These are phyloP conservation scores for Zalerion maritima DNA, from an alignment of 495 filamentous ascomycete genomes.

Conservation along the genomic window DNA sequence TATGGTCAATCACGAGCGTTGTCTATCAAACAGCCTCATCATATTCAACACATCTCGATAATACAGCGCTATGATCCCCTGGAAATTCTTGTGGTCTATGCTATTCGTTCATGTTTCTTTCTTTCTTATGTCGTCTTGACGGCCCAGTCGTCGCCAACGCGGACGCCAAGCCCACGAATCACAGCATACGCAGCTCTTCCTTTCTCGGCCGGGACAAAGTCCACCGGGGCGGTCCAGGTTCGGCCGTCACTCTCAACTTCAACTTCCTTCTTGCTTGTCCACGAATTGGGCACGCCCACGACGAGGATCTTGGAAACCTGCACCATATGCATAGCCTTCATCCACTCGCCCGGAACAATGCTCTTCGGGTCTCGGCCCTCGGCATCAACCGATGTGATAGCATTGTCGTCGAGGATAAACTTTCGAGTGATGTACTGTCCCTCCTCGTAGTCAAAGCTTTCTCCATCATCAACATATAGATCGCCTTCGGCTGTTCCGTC, in stretches of 20 bases:
- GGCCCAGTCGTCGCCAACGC: constrained; percentile 69
- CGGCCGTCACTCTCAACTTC: constrained; percentile 54
- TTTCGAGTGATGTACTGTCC: constrained; percentile 76
- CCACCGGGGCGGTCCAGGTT: constrained; percentile 41
- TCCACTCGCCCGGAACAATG: constrained; percentile 54
- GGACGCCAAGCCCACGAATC: constrained; percentile 61
- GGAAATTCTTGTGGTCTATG: too few relatives aligned
- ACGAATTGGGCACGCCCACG: constrained; percentile 58
- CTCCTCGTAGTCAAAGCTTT: constrained; percentile 72
- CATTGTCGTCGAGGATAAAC: constrained; percentile 45
- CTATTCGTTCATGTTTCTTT: too few relatives aligned
- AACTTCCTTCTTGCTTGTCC: constrained; percentile 54
- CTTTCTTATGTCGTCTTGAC: constrained; percentile 49
- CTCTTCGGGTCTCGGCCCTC: constrained; percentile 38
- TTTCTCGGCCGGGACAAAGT: constrained; percentile 41
- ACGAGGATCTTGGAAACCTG: constrained; percentile 70
- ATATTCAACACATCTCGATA: too few relatives aligned
- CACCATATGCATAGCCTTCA: constrained; percentile 63
- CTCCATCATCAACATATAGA: constrained; percentile 86
- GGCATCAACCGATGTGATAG: constrained; percentile 34
- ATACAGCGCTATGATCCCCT: too few relatives aligned
- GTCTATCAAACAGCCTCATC: too few relatives aligned
- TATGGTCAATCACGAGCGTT: too few relatives aligned
- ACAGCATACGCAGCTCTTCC: constrained; percentile 66
- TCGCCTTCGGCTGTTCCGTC: constrained; percentile 62